phyloP scores from a whole-genome alignment of 176 grass and related monocot species.

The Alloteropsis semialata region DNA sequence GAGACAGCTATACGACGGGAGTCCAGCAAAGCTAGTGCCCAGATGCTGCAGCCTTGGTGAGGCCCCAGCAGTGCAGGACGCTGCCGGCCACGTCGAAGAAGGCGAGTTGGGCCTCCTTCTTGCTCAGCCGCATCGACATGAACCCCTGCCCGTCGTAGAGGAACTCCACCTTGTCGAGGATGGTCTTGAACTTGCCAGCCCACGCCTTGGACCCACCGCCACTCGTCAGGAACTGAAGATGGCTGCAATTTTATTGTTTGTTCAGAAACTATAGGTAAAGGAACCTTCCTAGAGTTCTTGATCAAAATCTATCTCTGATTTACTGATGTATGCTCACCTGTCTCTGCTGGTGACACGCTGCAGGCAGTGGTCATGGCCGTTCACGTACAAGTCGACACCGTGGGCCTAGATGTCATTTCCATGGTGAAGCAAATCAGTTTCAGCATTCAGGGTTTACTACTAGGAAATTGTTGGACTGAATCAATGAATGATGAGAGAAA shows the following conservation, averaged over 20 bases:
- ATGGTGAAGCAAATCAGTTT: not conserved
- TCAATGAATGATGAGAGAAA: too few relatives aligned
- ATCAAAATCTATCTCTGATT: not conserved
- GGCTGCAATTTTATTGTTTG: not conserved
- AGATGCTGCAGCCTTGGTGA: constrained; percentile 30
- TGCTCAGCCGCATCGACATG: constrained; percentile 62
- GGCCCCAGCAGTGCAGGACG: constrained; percentile 61
- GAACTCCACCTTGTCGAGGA: constrained; percentile 57
- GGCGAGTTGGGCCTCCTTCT: constrained; percentile 15
- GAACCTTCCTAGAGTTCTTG: not conserved
- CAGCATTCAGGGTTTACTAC: not conserved
- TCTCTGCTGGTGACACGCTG: constrained; percentile 70
- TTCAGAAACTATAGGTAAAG: not conserved
- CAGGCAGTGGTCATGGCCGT: constrained; percentile 87
- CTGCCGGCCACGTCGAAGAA: constrained; percentile 69
- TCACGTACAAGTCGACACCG: constrained; percentile 66
- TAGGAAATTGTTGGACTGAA: not conserved
- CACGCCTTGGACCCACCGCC: constrained; percentile 87
- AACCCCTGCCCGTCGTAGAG: constrained; percentile 93
- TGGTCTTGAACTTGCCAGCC: constrained; percentile 59
- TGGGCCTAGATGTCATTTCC: constrained; percentile 17
- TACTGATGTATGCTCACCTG: constrained; percentile 35
- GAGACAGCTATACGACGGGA: not conserved
- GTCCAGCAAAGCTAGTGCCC: not conserved
- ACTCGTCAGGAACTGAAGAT: constrained; percentile 64